These are phyloP conservation scores for Ogataea saltuana DNA, from an alignment of 805 yeast genomes.

Conservation along the genomic window DNA sequence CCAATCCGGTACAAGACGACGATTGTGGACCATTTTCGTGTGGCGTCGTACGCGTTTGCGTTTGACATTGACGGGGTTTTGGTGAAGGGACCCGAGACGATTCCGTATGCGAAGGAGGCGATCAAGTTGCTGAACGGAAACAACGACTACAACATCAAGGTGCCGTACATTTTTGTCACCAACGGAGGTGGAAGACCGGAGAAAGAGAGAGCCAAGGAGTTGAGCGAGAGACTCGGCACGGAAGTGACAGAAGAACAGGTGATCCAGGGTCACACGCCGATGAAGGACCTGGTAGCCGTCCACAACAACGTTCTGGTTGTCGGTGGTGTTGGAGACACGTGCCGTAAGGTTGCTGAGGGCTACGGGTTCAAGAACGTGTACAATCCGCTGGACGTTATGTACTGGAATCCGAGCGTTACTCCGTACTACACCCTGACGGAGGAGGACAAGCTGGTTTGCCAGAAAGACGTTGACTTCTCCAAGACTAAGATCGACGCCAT, in stretches of 20 bases:
- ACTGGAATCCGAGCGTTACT: constrained; percentile 83
- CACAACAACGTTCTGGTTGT: constrained; percentile 79
- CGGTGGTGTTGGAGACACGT: constrained; percentile 85
- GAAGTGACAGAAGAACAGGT: constrained; percentile 74
- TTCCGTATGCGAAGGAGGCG: constrained; percentile 78
- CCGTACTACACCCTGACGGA: constrained; percentile 80
- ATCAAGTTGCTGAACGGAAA: constrained; percentile 72
- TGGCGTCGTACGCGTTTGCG: constrained; percentile 85
- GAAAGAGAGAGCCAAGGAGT: constrained; percentile 66
- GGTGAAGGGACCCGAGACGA: constrained; percentile 79
- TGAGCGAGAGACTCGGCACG: constrained; percentile 58
- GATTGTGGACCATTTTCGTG: constrained; percentile 67
- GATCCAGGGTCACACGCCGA: constrained; percentile 93
- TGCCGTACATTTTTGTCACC: constrained; percentile 83
- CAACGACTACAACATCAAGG: constrained; percentile 72
- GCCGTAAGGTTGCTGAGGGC: constrained; percentile 77
- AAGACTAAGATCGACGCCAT: constrained; percentile 74
- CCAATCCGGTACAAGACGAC: constrained; percentile 46
- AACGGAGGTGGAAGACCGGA: constrained; percentile 94
- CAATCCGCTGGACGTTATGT: constrained; percentile 79
- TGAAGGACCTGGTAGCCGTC: constrained; percentile 72
- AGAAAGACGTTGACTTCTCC: constrained; percentile 62
- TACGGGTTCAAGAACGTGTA: constrained; percentile 84
- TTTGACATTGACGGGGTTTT: constrained; percentile 93
- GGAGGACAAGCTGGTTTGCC: constrained; percentile 60